Evolutionary conservation across 176 grass and related monocot species (phyloP).

Genomic region (Poa annua): DNA sequence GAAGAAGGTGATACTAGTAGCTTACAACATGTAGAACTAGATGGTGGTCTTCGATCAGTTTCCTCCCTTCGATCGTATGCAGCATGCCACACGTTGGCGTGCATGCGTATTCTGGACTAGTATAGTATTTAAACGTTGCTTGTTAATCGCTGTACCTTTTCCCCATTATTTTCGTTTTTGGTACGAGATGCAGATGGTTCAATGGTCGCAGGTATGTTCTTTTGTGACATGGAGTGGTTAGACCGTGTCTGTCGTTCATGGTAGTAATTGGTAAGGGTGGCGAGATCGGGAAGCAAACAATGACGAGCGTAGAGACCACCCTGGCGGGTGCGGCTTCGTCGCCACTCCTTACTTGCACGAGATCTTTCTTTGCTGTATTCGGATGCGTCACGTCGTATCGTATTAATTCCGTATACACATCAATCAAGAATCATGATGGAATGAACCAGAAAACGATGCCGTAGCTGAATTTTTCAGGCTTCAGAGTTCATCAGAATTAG

Average conservation of each 20-base stretch:
- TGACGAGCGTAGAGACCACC: conserved; percentile 21
- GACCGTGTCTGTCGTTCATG: conserved; percentile 34
- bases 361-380: conserved; percentile 16
- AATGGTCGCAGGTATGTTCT: conserved; percentile 29
- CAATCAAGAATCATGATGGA: background rate
- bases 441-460: conserved; percentile 17
- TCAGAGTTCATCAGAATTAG: background rate
- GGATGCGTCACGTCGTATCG: background rate
- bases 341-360: background rate
- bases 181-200: conserved; percentile 18
- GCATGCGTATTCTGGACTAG: too few relatives aligned
- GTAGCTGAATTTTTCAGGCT: background rate
- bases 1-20: too few relatives aligned
- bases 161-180: background rate
- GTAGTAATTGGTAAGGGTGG: background rate
- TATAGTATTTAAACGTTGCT: conserved; percentile 34
- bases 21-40: too few relatives aligned
- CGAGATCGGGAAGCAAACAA: conserved; percentile 48
- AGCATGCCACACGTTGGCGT: too few relatives aligned
- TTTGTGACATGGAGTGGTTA: conserved; percentile 38
- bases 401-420: conserved; percentile 10
- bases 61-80: too few relatives aligned
- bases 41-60: too few relatives aligned
- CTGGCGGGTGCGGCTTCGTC: conserved; percentile 1
- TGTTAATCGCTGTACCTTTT: background rate